Percentiles rank a stretch among this genome's conserved stretches.
Conservation (phyloP, 768 basidiomycete genomes). For the Xanthoconium purpureum region DNA sequence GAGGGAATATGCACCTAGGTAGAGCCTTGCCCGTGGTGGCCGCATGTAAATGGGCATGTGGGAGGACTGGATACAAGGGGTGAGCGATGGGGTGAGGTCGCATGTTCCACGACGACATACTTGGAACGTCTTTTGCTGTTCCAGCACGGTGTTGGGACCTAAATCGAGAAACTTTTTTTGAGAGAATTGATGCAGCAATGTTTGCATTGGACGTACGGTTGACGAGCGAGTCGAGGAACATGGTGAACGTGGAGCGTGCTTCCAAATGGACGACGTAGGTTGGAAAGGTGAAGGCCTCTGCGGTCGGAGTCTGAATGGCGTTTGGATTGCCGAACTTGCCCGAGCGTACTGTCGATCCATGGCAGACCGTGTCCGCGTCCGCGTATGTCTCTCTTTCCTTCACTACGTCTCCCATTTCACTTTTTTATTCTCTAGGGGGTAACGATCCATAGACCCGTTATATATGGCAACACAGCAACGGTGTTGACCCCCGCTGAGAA, state of each 20-base stretch:
- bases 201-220: conserved; percentile 47
- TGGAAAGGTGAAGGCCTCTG: not conserved
- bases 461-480: conserved; percentile 92
- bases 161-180: not conserved
- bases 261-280: not conserved
- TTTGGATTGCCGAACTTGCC: conserved; percentile 37
- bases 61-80: conserved; percentile 29
- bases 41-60: conserved; percentile 57
- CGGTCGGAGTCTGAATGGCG: conserved; percentile 34
- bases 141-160: conserved; percentile 64
- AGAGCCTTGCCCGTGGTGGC: conserved; percentile 58
- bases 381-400: conserved; percentile 46
- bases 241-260: conserved; percentile 9
- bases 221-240: conserved; percentile 61
- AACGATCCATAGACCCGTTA: conserved; percentile 83
- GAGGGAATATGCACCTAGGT: conserved; percentile 47
- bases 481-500: conserved; percentile 75
- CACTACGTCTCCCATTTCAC: not conserved
- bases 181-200: too few relatives aligned
- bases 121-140: conserved; percentile 67
- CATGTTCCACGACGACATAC: conserved; percentile 33
- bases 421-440: conserved; percentile 55
- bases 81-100: not conserved
- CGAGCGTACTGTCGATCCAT: conserved; percentile 40
- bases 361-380: conserved; percentile 74